A percentile compares a stretch with the other conserved stretches of the same genome.
These are phyloP conservation scores for Penicillium fimorum DNA, from an alignment of 495 filamentous ascomycete genomes.

Conservation along the genomic window DNA sequence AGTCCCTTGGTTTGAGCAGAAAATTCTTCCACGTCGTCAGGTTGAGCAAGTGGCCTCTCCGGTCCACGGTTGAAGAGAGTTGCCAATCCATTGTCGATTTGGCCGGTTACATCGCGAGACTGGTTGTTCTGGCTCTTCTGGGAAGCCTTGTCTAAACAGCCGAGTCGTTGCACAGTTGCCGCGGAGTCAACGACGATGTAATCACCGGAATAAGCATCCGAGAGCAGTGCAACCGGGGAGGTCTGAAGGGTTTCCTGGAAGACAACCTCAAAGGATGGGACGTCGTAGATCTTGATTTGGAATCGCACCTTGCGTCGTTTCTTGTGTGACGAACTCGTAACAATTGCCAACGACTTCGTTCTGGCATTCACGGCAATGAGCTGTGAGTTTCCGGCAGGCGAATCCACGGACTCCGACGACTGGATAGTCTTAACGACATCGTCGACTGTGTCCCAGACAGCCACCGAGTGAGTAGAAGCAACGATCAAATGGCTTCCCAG, in stretches of 20 bases:
- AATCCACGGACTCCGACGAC: slow-evolving; percentile 9
- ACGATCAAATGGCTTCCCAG: slow-evolving; percentile 37
- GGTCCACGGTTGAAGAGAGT: slow-evolving; percentile 47
- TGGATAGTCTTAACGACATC: slow-evolving; percentile 36
- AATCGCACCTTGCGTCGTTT: slow-evolving; percentile 27
- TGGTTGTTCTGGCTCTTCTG: slow-evolving; percentile 46
- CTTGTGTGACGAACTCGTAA: slow-evolving; percentile 17
- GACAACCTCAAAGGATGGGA: slow-evolving; percentile 32
- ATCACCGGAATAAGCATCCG: slow-evolving; percentile 49
- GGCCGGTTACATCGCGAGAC: slow-evolving; percentile 35
- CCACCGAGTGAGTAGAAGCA: slow-evolving; percentile 36
- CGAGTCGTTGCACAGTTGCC: slow-evolving; percentile 46
- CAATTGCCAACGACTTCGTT: slow-evolving; percentile 39
- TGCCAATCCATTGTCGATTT: slow-evolving; percentile 48
- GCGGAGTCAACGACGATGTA: slow-evolving; percentile 53
- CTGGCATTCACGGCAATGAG: slow-evolving; percentile 39
- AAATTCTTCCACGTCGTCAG: slow-evolving; percentile 44
- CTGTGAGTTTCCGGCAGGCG: slow-evolving; percentile 11
- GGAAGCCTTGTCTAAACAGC: slow-evolving; percentile 56
- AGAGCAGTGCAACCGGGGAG: slow-evolving; percentile 37
- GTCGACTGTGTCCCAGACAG: slow-evolving; percentile 45
- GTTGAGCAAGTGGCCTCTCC: slow-evolving; percentile 22
- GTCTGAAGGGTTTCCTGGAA: slow-evolving; percentile 29
- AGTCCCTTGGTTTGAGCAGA: slow-evolving; percentile 65
- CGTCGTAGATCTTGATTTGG: slow-evolving; percentile 37